Conservation (phyloP, 176 grass and related monocot species). For the Oropetium thomaeum region DNA sequence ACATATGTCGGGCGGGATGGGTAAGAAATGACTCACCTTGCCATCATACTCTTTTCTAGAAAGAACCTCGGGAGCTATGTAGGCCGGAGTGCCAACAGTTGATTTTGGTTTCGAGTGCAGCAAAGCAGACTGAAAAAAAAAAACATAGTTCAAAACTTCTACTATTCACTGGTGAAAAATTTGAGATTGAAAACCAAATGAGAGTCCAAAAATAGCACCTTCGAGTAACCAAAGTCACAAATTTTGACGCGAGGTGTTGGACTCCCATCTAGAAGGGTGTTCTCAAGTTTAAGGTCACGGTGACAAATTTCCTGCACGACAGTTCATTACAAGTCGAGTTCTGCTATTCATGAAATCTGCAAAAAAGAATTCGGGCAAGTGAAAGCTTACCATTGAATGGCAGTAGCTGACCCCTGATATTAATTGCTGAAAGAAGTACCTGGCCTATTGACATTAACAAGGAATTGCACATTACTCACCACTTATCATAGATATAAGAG, state of each 20-base stretch:
- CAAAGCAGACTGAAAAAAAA: slow-evolving; percentile 71
- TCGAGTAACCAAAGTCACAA: slow-evolving; percentile 98
- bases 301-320: slow-evolving; percentile 83
- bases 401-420: slow-evolving; percentile 96
- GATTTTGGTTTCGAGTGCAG: slow-evolving; percentile 94
- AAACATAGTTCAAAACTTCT: slow-evolving; percentile 3
- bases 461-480: neutral
- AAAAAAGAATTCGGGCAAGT: neutral
- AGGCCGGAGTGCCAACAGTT: slow-evolving; percentile 95
- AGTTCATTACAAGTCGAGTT: neutral
- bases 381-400: slow-evolving; percentile 71
- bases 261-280: slow-evolving; percentile 89
- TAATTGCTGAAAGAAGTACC: slow-evolving; percentile 92
- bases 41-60: slow-evolving; percentile 93
- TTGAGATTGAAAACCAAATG: neutral
- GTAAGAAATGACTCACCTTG: slow-evolving; percentile 46
- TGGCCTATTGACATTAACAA: slow-evolving; percentile 53
- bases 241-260: slow-evolving; percentile 87
- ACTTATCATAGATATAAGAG: neutral
- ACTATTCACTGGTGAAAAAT: neutral
- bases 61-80: slow-evolving; percentile 94
- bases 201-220: slow-evolving; percentile 38
- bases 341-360: neutral
- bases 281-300: slow-evolving; percentile 98
- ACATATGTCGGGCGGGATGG: neutral